These are phyloP conservation scores for Strobilomyces confusus DNA, from an alignment of 768 basidiomycete species.

Conservation along the genomic window DNA sequence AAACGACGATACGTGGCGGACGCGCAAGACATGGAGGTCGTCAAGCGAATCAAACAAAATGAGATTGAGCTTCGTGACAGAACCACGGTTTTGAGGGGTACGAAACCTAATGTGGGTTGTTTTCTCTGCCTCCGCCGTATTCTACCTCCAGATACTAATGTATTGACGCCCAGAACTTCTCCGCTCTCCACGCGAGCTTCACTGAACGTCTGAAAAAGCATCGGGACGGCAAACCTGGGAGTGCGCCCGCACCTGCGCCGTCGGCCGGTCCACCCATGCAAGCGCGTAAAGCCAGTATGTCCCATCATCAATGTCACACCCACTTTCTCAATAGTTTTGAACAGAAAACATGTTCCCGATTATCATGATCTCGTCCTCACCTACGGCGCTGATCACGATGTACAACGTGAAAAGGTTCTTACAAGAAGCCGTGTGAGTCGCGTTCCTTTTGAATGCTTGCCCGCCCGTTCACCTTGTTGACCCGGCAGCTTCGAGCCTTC, in stretches of 20 bases:
- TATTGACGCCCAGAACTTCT: slow-evolving; percentile 62
- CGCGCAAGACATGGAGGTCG: slow-evolving; percentile 71
- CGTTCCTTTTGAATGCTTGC: not conserved
- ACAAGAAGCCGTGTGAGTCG: slow-evolving; percentile 74
- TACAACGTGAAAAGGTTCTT: slow-evolving; percentile 86
- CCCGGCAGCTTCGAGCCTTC: slow-evolving; percentile 64
- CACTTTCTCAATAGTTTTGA: no score
- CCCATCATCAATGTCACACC: not conserved
- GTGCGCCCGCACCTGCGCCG: slow-evolving; percentile 35
- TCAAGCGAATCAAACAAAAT: slow-evolving; percentile 73
- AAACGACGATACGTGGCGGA: slow-evolving; percentile 35
- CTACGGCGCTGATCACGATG: slow-evolving; percentile 72
- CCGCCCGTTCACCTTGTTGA: not conserved
- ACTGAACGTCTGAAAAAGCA: slow-evolving; percentile 79
- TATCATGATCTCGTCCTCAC: slow-evolving; percentile 93
- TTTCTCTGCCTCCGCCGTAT: not conserved
- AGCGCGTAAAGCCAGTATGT: slow-evolving; percentile 68
- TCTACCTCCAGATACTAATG: not conserved
- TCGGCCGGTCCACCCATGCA: slow-evolving; percentile 39
- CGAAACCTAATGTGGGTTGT: slow-evolving; percentile 71
- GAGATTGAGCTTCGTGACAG: slow-evolving; percentile 79
- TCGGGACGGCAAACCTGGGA: slow-evolving; percentile 60
- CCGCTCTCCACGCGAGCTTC: slow-evolving; percentile 59
- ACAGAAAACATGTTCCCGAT: slow-evolving; percentile 82
- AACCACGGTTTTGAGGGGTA: slow-evolving; percentile 78